Evolutionary conservation across 257 asterid genomes (phyloP).

Genomic region (Penstemon barbatus): DNA sequence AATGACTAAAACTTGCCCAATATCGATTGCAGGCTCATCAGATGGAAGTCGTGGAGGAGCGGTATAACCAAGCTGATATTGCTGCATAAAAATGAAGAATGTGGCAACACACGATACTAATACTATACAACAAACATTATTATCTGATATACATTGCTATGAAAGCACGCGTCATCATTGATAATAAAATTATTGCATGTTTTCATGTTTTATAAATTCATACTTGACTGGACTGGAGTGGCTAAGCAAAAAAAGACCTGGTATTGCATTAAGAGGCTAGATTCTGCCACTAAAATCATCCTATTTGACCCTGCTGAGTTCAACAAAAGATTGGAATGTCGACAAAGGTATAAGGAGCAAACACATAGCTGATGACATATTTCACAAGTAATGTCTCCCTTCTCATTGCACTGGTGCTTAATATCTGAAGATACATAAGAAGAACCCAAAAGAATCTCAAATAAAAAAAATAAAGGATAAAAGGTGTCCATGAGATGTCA

Average conservation of each 20-base stretch:
- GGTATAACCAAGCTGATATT: conserved; percentile 85
- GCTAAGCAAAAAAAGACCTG: background rate
- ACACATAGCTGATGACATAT: conserved; percentile 84
- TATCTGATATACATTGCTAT: background rate
- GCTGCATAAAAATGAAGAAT: conserved; percentile 46
- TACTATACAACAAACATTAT: background rate
- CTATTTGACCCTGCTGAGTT: conserved; percentile 1
- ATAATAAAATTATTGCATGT: background rate
- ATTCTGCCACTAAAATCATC: conserved; percentile 7
- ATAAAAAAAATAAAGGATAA: no score
- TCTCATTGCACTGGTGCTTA: conserved; percentile 97
- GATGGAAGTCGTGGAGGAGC: conserved; percentile 76
- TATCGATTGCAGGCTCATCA: conserved; percentile 82
- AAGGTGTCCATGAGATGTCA: no score
- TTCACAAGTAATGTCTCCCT: conserved; percentile 96
- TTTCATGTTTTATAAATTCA: background rate
- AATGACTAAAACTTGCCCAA: conserved; percentile 59
- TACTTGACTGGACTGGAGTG: background rate
- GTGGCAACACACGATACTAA: background rate
- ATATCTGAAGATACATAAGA: no score
- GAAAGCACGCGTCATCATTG: background rate
- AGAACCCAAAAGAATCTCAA: no score
- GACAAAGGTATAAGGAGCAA: conserved; percentile 16
- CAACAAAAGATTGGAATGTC: background rate
- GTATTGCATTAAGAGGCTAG: background rate